Evolutionary conservation across 2,329 filamentous ascomycete species (phyloP).

Genomic region (Hortaea werneckii): DNA sequence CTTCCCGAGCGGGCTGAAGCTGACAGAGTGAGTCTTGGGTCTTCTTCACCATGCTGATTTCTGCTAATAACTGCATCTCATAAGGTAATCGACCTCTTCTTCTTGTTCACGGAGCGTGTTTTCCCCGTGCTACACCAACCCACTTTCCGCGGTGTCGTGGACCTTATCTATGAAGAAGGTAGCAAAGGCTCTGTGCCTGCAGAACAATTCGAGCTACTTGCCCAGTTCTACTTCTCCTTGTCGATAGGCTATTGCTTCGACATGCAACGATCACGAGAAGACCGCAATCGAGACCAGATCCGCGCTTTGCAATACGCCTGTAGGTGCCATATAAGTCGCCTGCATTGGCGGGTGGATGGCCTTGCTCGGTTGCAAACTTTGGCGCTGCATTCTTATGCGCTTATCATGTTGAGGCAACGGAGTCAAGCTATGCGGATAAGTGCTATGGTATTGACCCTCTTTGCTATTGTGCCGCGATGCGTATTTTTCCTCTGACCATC

Average conservation of each 20-base stretch:
- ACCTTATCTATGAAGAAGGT: conserved; percentile 1
- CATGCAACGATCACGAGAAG: not conserved
- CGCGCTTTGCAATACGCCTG: conserved; percentile 1
- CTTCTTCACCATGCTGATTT: too few relatives aligned
- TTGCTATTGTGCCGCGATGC: too few relatives aligned
- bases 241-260: conserved; percentile 6
- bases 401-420: conserved; percentile 5
- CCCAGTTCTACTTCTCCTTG: conserved; percentile 5
- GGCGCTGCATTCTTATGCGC: conserved; percentile 5
- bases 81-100: conserved; percentile 5
- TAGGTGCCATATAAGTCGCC: conserved; percentile 1
- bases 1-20: not conserved
- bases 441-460: conserved; percentile 1
- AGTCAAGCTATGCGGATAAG: conserved; percentile 4
- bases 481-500: too few relatives aligned
- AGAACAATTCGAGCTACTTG: conserved; percentile 5
- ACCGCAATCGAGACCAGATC: conserved; percentile 4
- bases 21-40: not conserved
- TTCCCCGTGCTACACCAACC: conserved; percentile 7
- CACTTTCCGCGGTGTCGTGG: conserved; percentile 2
- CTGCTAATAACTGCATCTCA: not conserved
- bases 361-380: conserved; percentile 5
- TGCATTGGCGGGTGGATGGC: conserved; percentile 2
- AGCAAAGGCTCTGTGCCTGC: conserved; percentile 1
- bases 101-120: conserved; percentile 6